Conservation (phyloP, 2,329 filamentous ascomycete genomes). For the Monosporascus sp. region DNA sequence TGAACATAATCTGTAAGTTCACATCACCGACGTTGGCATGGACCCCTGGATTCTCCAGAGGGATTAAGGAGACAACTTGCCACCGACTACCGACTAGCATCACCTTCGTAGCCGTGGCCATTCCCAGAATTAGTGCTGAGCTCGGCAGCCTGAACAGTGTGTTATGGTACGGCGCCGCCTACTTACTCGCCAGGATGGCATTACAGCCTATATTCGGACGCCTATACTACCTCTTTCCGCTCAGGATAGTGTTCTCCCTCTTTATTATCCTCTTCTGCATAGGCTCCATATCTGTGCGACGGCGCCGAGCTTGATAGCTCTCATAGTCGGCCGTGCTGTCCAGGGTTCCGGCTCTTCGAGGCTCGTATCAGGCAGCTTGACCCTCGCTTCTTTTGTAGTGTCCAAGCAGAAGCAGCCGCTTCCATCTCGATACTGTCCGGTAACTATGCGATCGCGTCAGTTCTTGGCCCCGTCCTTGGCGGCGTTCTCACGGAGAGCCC, state of each 20-base stretch:
- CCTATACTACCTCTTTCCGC: background rate
- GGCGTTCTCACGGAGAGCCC: background rate
- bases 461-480: background rate
- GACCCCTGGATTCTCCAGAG: too few species aligned
- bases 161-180: background rate
- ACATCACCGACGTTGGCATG: too few species aligned
- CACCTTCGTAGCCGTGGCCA: background rate
- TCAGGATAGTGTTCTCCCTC: background rate
- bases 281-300: background rate
- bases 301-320: background rate
- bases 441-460: background rate
- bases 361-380: background rate
- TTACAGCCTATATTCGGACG: background rate
- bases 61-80: too few species aligned
- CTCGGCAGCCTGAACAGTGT: background rate
- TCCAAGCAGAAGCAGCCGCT: background rate
- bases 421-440: background rate
- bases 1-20: too few species aligned
- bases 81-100: too few species aligned
- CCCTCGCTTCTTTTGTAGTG: background rate
- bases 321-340: background rate
- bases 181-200: background rate
- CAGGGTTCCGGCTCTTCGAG: background rate
- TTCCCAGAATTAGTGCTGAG: background rate
- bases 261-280: background rate